Evolutionary conservation across 2,329 filamentous ascomycete genomes (phyloP), one percentile per base, ranked within the genome.

Genomic region (Moelleriella libera): DNA sequence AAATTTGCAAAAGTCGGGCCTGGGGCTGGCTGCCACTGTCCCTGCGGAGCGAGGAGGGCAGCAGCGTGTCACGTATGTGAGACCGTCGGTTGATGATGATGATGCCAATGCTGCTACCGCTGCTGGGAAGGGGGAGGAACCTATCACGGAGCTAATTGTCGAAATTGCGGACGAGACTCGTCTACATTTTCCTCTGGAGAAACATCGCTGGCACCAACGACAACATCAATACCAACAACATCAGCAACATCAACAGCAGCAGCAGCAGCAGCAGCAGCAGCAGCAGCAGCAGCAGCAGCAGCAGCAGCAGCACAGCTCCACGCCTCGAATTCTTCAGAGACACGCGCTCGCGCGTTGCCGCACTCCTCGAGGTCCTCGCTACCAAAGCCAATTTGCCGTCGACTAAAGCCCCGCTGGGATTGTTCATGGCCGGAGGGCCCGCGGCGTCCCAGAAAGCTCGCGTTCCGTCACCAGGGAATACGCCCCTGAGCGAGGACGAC

Each of bases 1-100:
- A 57, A 89, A 96, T 57, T 77, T 97, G n/a, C 79, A 90, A 34
- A 89, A 90, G 57, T 88, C 85, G 2, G 90, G 90, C 11, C 32
- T 37, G 32, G 32, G 21, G 21, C 21, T 21, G 21, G 21, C 21
- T 21, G 21, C 2, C 21, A 21, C 21, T 21, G 21, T 21, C 21
- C 21, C 21, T 21, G 21, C 21, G 21, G 21, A 21, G 21, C 21
- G 21, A 21, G 21, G 21, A 21, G 21, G 21, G 21, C 21, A 21
- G 21, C 21, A 21, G 21, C 21, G 21, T 21, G 21, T 21, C 21
- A 21, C 21, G 21, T 21, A 21, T 21, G 21, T 21, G 21, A 21
- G 21, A 21, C 21, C 21, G 21, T 2, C 2, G 2, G 21, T 21
- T 3, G 21, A 21, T 3, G 21, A 21, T 21, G 21, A 21, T 21